phyloP scores from a whole-genome alignment of 2,329 filamentous ascomycete genomes.

The Neofusicoccum laricinum region DNA sequence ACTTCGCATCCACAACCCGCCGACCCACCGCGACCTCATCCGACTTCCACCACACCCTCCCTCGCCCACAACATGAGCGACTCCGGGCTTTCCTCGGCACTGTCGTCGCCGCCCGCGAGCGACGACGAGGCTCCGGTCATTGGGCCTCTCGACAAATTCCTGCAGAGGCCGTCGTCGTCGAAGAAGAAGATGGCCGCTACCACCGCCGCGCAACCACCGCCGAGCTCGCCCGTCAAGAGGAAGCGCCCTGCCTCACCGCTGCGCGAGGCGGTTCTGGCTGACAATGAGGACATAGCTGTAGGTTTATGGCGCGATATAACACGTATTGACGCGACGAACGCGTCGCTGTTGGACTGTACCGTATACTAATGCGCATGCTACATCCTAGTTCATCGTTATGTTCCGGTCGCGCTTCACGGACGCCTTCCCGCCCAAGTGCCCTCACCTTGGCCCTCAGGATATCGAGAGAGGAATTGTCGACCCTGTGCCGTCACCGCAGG shows the following conservation, averaged over 20 bases:
- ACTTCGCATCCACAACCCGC: conserved; percentile 14
- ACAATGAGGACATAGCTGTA: conserved; percentile 90
- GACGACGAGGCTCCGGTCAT: conserved; percentile 53
- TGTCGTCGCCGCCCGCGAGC: conserved; percentile 58
- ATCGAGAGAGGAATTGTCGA: conserved; percentile 84
- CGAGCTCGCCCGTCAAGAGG: conserved; percentile 51
- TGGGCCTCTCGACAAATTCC: conserved; percentile 23
- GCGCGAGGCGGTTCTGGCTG: conserved; percentile 84
- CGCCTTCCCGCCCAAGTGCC: conserved; percentile 79
- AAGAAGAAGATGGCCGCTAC: conserved; percentile 33
- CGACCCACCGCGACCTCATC: conserved; percentile 7
- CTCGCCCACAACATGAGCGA: conserved; percentile 48
- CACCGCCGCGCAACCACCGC: conserved; percentile 40
- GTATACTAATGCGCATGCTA: conserved; percentile 29
- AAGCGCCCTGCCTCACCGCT: conserved; percentile 85
- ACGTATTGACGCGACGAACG: conserved; percentile 28
- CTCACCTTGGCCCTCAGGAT: conserved; percentile 92
- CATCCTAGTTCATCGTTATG: conserved; percentile 87
- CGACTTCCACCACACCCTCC: not conserved
- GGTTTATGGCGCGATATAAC: conserved; percentile 49
- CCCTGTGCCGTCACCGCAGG: conserved; percentile 73
- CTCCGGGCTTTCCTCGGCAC: conserved; percentile 53
- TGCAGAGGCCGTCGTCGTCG: conserved; percentile 25
- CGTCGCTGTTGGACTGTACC: conserved; percentile 15
- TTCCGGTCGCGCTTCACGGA: conserved; percentile 92